These are phyloP conservation scores for Pyrenophora teres DNA, from an alignment of 2,329 filamentous ascomycete genomes.

Conservation along the genomic window DNA sequence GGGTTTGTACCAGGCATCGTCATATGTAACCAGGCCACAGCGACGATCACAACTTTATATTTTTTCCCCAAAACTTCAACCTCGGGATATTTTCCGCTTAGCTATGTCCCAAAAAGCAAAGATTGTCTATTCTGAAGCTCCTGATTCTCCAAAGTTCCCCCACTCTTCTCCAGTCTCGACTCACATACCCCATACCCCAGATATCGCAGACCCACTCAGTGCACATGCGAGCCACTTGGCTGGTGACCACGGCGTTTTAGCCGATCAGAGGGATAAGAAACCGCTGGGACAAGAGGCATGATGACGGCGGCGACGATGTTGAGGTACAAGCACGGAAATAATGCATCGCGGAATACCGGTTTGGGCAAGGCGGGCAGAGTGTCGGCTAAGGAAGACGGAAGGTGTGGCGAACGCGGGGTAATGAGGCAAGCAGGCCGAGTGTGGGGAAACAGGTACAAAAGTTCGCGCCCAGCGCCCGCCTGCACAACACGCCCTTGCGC, in stretches of 20 bases:
- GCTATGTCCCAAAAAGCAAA: conserved; percentile 8
- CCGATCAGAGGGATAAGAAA: conserved; percentile 6
- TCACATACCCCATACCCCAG: conserved; percentile 13
- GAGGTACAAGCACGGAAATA: conserved; percentile 9
- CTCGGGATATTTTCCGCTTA: conserved; percentile 15
- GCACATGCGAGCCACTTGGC: not conserved
- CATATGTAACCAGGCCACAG: not conserved
- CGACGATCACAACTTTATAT: conserved; percentile 17
- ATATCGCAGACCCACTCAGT: conserved; percentile 9
- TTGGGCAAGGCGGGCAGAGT: conserved; percentile 10
- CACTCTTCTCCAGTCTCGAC: conserved; percentile 5
- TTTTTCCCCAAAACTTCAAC: not conserved
- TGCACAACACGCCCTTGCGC: not conserved
- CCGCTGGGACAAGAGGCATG: not conserved
- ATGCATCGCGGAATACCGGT: conserved; percentile 12
- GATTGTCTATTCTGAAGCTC: conserved; percentile 4
- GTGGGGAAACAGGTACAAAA: conserved; percentile 8
- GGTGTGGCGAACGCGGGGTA: conserved; percentile 18
- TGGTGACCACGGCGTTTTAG: conserved; percentile 11
- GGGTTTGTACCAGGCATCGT: conserved; percentile 9
- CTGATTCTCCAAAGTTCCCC: conserved; percentile 4
- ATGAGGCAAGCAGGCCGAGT: conserved; percentile 13
- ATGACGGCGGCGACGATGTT: conserved; percentile 9
- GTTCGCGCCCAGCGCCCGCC: not conserved
- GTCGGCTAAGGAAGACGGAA: conserved; percentile 9